These are phyloP conservation scores for Geotrichum fermentans DNA, from an alignment of 1,139 yeast genomes.

Conservation along the genomic window DNA sequence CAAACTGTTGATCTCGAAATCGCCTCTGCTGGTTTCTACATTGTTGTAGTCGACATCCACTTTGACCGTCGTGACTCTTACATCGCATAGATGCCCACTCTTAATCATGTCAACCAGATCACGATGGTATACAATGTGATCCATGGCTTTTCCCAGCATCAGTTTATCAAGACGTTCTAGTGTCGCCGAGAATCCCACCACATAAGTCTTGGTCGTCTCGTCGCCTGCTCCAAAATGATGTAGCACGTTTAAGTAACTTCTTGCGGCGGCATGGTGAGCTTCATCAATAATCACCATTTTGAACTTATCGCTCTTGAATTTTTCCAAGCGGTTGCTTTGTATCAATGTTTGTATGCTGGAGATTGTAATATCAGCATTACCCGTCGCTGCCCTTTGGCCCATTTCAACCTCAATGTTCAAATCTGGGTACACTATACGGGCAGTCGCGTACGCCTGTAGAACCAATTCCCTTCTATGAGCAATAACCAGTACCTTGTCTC, in stretches of 20 bases:
- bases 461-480: constrained; percentile 83
- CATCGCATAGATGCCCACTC: constrained; percentile 66
- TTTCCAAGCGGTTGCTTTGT: constrained; percentile 44
- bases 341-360: constrained; percentile 70
- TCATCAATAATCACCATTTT: constrained; percentile 82
- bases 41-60: constrained; percentile 39
- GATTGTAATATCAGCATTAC: constrained; percentile 58
- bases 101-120: constrained; percentile 62
- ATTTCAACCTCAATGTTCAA: constrained; percentile 65
- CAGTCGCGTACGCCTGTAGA: constrained; percentile 57
- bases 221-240: constrained; percentile 50
- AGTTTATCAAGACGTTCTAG: constrained; percentile 60
- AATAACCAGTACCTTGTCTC: constrained; percentile 56
- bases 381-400: constrained; percentile 46
- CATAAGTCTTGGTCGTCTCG: constrained; percentile 44
- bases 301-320: constrained; percentile 54
- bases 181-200: constrained; percentile 89
- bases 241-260: constrained; percentile 57
- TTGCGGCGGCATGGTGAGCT: constrained; percentile 87
- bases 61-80: constrained; percentile 56
- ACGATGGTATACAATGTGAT: constrained; percentile 69
- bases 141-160: constrained; percentile 57
- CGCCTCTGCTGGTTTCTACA: constrained; percentile 42
- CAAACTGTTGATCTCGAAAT: constrained; percentile 51
- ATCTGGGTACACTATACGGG: constrained; percentile 48